Evolutionary conservation across 2,329 filamentous ascomycete species (phyloP), one percentile per base, ranked within the genome.

Genomic region (Cladosporium sp.): DNA sequence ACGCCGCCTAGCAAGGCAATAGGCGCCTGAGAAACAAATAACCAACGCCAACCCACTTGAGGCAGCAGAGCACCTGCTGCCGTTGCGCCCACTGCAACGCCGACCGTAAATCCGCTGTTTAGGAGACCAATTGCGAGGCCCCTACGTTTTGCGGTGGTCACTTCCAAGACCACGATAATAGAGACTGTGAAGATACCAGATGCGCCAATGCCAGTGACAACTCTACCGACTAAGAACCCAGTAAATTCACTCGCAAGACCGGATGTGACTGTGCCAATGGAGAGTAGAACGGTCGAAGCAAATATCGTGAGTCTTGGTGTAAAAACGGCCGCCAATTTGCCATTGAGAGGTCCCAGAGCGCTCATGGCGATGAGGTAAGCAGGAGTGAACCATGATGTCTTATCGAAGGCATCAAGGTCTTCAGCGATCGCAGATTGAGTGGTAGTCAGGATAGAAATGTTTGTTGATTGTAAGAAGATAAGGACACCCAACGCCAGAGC

Each of bases 361-460:
- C 83, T 83, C 75, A 83, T 79, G 28, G 82, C 80, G 62, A 91
- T 84, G 83, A 95, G 82, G 74, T 92, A 96, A 2, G 89, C 83
- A 35, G 90, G 91, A 8, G 90, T 92, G 75, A 95, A 92, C 91
- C 91, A 96, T 76, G 87, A 90, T 40, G 88, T 88, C 64, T 87
- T 81, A 65, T 88, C 87, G 72, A 92, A 93, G 1, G 90, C 86
- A 77, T 91, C 83, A 1, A 96, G 81, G 69, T 94, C 91, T 8
- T 84, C 85, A 2, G 91, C 91, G 69, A 96, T 91, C 59, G 83
- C 83, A 8, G 89, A 91, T 78, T 95, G 92, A 1, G 90, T 91
- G 65, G 92, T 93, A 6, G 91, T 91, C 74, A 96, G 88, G 70
- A 92, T 88, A 14, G 89, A 91, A 78, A 93, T 91, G 73, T 95